These are phyloP conservation scores for Ophiostoma ips DNA, from an alignment of 2,329 filamentous ascomycete species.

Conservation along the genomic window DNA sequence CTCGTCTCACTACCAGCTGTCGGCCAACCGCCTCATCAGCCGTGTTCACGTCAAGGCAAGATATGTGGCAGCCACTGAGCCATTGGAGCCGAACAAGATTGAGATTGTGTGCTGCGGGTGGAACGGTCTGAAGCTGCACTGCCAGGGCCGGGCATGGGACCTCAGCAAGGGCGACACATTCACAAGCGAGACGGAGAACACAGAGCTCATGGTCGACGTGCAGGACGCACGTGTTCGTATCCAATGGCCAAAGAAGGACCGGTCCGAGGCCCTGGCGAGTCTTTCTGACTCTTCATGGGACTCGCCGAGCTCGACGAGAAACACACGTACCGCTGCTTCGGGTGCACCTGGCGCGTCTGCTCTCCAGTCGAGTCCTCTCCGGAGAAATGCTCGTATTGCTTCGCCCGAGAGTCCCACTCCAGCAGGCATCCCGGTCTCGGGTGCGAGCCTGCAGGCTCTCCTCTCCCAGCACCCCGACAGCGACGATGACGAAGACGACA, in stretches of 20 bases:
- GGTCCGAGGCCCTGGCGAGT: conserved; percentile 26
- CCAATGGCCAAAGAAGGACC: conserved; percentile 56
- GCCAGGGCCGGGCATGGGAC: conserved; percentile 75
- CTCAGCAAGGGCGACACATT: conserved; percentile 80
- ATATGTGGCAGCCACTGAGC: conserved; percentile 57
- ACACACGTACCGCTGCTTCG: conserved; percentile 16
- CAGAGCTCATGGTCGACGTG: conserved; percentile 89
- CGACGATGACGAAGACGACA: conserved; percentile 16
- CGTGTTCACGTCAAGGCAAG: conserved; percentile 82
- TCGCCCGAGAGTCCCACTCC: conserved; percentile 62
- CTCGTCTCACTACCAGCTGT: conserved; percentile 89
- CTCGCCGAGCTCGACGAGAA: conserved; percentile 29
- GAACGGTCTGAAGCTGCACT: conserved; percentile 91
- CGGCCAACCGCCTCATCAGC: conserved; percentile 82
- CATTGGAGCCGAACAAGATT: conserved; percentile 60
- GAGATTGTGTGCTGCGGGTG: conserved; percentile 87
- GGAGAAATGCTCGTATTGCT: conserved; percentile 42
- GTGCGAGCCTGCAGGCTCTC: conserved; percentile 29
- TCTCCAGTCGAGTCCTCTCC: conserved; percentile 47
- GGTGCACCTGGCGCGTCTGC: conserved; percentile 16
- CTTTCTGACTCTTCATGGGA: conserved; percentile 61
- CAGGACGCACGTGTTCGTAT: conserved; percentile 83
- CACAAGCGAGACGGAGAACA: conserved; percentile 72
- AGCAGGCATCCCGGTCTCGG: conserved; percentile 27
- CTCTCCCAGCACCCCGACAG: conserved; percentile 23